Evolutionary conservation across 768 basidiomycete species (phyloP), one percentile per base, ranked within the genome.

Genomic region (Leccinum rimulosum): DNA sequence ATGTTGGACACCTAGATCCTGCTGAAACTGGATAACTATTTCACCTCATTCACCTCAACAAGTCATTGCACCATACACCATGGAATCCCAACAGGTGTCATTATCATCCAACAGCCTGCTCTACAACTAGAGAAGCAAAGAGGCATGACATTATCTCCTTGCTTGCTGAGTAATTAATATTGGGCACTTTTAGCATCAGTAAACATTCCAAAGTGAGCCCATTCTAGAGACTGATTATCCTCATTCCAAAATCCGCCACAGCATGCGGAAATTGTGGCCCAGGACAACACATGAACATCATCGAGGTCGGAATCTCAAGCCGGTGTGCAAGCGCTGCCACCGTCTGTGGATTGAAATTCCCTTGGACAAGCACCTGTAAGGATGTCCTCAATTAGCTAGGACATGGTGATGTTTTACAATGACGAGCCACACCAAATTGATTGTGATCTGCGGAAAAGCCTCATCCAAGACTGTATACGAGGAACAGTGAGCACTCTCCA

Each of bases 241-340:
- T 74, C 9, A 81, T 80, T 51, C 82, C 80, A 38, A 84, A 76
- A 33, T 85, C 83, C 1, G 80, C 78, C 10, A 82, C 69, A 10
- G 74, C 54, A 61, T 80, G 72, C 3, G 65, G 58, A 61, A 82
- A 82, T 3, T 69, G 48, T 12, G 74, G 65, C 10, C 85, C 82
- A 33, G 85, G 85, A 66, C 85, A 85, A 36, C 75, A 76, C 79
- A 86, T 84, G 62, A 86, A 86, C 82, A 86, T 86, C 45, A 85
- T 61, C 17, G 83, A 80, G 7, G 79, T 74, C 5, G 83, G 79
- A 19, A 85, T 80, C 28, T 75, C 64, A 7, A 86, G 74, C 6
- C 72, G 75, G 59, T 80, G 76, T 0, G 83, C 77, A 14, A 86
- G 72, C 10, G 82, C 80, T 22, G 77, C 79, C 19, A 86, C 77